These are phyloP conservation scores for Verbascum thapsus DNA, from an alignment of 257 asterid species.

Conservation along the genomic window DNA sequence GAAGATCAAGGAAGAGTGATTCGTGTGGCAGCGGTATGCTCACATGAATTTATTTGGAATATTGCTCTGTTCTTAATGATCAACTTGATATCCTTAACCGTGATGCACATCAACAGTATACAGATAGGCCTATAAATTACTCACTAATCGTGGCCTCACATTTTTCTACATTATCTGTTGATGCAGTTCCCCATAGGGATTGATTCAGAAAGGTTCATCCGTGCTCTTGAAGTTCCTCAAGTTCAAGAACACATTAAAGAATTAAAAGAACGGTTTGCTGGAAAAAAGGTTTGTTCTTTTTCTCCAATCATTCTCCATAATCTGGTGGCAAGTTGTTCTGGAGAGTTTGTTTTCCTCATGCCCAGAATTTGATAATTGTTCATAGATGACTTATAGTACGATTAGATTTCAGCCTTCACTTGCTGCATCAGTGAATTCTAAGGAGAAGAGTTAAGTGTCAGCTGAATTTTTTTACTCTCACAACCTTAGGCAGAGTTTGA, in stretches of 20 bases:
- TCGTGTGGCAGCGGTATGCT: slow-evolving; percentile 93
- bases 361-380: slow-evolving; percentile 12
- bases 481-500: slow-evolving; percentile 17
- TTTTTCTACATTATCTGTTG: slow-evolving; percentile 31
- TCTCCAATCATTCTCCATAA: not conserved
- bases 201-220: slow-evolving; percentile 86
- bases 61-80: slow-evolving; percentile 25
- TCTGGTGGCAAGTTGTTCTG: slow-evolving; percentile 3
- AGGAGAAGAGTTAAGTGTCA: not conserved
- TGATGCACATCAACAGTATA: slow-evolving; percentile 22
- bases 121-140: slow-evolving; percentile 18
- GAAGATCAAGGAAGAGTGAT: slow-evolving; percentile 96
- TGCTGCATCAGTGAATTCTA: slow-evolving; percentile 2
- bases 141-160: slow-evolving; percentile 24
- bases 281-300: slow-evolving; percentile 71
- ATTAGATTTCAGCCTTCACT: slow-evolving; percentile 6
- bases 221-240: slow-evolving; percentile 61
- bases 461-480: slow-evolving; percentile 1
- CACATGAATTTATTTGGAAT: slow-evolving; percentile 8
- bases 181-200: slow-evolving; percentile 89
- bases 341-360: not conserved
- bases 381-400: slow-evolving; percentile 13
- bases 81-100: slow-evolving; percentile 13
- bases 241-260: slow-evolving; percentile 72
- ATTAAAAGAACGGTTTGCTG: slow-evolving; percentile 74